Percentiles rank a stretch among this genome's conserved stretches.
Evolutionary conservation across 441 rosid species (phyloP).

Genomic region (Biscutella laevigata): DNA sequence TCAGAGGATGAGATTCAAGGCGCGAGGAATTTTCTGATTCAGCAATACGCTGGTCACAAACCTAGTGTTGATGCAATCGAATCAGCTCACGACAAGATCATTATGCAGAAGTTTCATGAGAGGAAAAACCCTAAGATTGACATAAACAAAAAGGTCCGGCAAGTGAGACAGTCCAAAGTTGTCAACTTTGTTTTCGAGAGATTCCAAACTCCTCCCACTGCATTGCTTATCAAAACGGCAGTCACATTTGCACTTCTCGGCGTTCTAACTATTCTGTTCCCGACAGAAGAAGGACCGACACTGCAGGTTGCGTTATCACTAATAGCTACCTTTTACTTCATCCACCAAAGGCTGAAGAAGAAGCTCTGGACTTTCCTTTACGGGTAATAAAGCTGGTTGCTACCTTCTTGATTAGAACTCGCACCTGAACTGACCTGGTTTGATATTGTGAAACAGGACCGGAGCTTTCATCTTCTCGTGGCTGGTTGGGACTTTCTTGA

Average conservation of each 20-base stretch:
- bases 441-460: slow-evolving; percentile 41
- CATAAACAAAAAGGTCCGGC: slow-evolving; percentile 60
- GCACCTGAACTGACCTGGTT: slow-evolving; percentile 14
- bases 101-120: slow-evolving; percentile 89
- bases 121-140: slow-evolving; percentile 80
- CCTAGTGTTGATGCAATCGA: slow-evolving; percentile 92
- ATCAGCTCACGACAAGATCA: slow-evolving; percentile 86
- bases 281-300: slow-evolving; percentile 98
- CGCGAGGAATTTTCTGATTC: slow-evolving; percentile 80
- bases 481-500: slow-evolving; percentile 87
- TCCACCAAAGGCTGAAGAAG: slow-evolving; percentile 66
- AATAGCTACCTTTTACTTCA: slow-evolving; percentile 67
- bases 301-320: slow-evolving; percentile 76
- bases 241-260: slow-evolving; percentile 62
- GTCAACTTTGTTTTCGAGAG: slow-evolving; percentile 63
- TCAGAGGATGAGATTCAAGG: slow-evolving; percentile 91
- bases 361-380: slow-evolving; percentile 65
- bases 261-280: slow-evolving; percentile 73
- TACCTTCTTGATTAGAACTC: not conserved
- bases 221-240: slow-evolving; percentile 54
- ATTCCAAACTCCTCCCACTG: slow-evolving; percentile 69
- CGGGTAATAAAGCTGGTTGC: slow-evolving; percentile 40
- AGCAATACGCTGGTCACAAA: slow-evolving; percentile 70
- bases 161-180: slow-evolving; percentile 60
- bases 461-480: slow-evolving; percentile 81